Percentiles rank a stretch among this genome's conserved stretches.
phyloP scores from a whole-genome alignment of 2,329 filamentous ascomycete species.

The Pseudogymnoascus sp. region DNA sequence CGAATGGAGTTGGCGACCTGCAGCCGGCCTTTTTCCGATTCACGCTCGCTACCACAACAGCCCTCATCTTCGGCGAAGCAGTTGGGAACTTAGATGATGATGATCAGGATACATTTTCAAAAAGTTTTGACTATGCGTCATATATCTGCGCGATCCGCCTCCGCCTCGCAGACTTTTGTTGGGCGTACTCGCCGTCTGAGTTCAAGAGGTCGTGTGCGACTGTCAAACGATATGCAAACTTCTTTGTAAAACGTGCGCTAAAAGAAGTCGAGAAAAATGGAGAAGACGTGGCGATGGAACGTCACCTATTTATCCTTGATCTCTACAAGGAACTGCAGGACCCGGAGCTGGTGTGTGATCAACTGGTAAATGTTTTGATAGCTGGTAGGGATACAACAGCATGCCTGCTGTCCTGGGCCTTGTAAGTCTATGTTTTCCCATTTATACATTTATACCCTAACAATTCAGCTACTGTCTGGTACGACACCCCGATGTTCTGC shows the following conservation, averaged over 20 bases:
- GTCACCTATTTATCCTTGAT: neutral
- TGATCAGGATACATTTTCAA: neutral
- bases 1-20: slow-evolving; percentile 32
- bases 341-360: neutral
- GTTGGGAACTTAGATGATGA: slow-evolving; percentile 13
- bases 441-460: neutral
- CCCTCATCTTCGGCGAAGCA: slow-evolving; percentile 48
- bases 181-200: neutral
- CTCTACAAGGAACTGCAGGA: neutral
- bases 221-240: neutral
- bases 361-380: neutral
- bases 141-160: neutral
- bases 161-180: neutral
- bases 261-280: neutral
- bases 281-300: neutral
- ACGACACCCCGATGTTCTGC: slow-evolving; percentile 11
- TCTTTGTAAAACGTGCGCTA: neutral
- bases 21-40: slow-evolving; percentile 40
- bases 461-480: slow-evolving; percentile 8
- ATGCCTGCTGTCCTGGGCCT: neutral
- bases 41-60: slow-evolving; percentile 47
- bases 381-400: neutral
- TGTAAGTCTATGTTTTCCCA: neutral
- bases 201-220: neutral
- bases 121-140: neutral